These are phyloP conservation scores for Exophiala bonariae DNA, from an alignment of 2,329 filamentous ascomycete species.

Conservation along the genomic window DNA sequence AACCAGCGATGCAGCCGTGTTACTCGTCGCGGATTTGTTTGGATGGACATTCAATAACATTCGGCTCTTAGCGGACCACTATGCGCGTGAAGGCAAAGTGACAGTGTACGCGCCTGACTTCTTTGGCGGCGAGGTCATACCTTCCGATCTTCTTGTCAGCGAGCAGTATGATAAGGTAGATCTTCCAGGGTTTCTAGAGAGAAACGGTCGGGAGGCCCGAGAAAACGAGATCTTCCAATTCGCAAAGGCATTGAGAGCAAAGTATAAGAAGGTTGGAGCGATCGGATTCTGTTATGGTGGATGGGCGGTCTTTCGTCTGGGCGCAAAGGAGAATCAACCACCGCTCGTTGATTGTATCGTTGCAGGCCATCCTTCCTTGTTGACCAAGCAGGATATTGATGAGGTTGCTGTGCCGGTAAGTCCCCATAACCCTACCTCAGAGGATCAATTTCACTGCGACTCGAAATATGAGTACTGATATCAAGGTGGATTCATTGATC, in stretches of 20 bases:
- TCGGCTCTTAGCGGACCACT: slow-evolving; percentile 48
- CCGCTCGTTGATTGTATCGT: slow-evolving; percentile 48
- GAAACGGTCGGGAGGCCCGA: slow-evolving; percentile 43
- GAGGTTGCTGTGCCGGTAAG: slow-evolving; percentile 45
- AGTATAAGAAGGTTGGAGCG: slow-evolving; percentile 44
- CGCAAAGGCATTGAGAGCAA: slow-evolving; percentile 36
- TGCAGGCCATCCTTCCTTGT: slow-evolving; percentile 45
- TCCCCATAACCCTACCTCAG: too few species aligned
- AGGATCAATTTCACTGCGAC: too few species aligned
- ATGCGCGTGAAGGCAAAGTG: slow-evolving; percentile 45
- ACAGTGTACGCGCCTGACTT: slow-evolving; percentile 49
- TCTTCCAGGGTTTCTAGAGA: slow-evolving; percentile 38
- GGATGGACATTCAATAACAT: slow-evolving; percentile 48
- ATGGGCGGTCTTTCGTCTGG: slow-evolving; percentile 50
- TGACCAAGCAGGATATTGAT: slow-evolving; percentile 47
- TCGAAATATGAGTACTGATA: too few species aligned
- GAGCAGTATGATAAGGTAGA: slow-evolving; percentile 37
- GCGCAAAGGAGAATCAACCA: slow-evolving; percentile 35
- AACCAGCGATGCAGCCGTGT: slow-evolving; percentile 37
- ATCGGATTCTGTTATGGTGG: slow-evolving; percentile 52
- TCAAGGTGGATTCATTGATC: too few species aligned
- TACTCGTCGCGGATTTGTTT: slow-evolving; percentile 50
- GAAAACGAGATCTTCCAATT: slow-evolving; percentile 41
- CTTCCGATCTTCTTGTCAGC: slow-evolving; percentile 40
- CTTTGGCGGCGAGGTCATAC: slow-evolving; percentile 37